phyloP scores from a whole-genome alignment of 73 alveolate species.

The Urostyla sp. region DNA sequence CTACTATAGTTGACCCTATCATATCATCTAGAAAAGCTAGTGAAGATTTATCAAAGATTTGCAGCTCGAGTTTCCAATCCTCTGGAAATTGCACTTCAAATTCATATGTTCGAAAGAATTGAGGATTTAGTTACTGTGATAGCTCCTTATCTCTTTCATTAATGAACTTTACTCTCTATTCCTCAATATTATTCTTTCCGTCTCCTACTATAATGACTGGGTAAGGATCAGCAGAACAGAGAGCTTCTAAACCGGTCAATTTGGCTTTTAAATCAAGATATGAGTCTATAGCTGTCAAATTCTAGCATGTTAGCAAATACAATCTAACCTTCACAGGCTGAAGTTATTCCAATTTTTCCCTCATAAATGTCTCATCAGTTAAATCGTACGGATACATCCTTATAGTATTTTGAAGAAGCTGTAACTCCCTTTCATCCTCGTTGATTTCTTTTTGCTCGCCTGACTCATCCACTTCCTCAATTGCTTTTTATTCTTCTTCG shows the following conservation, averaged over 20 bases:
- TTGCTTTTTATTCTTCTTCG: background rate
- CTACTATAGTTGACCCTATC: slow-evolving; percentile 95
- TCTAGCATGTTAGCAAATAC: slow-evolving; percentile 77
- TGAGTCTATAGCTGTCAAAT: slow-evolving; percentile 83
- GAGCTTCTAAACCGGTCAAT: slow-evolving; percentile 86
- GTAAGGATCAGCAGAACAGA: slow-evolving; percentile 88
- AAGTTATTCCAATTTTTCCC: background rate
- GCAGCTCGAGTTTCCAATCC: slow-evolving; percentile 84
- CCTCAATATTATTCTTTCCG: slow-evolving; percentile 69
- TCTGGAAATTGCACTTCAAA: slow-evolving; percentile 89
- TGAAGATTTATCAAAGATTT: slow-evolving; percentile 73
- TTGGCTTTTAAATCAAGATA: slow-evolving; percentile 72
- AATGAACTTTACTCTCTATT: slow-evolving; percentile 72
- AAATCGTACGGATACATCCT: slow-evolving; percentile 38
- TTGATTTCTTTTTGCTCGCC: slow-evolving; percentile 28
- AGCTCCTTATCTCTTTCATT: slow-evolving; percentile 79
- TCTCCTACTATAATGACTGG: slow-evolving; percentile 91
- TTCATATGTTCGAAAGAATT: slow-evolving; percentile 86
- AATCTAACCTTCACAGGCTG: slow-evolving; percentile 77
- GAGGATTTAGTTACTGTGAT: slow-evolving; percentile 80
- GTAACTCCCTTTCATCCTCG: slow-evolving; percentile 52
- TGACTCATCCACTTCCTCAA: background rate
- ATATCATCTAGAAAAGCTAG: slow-evolving; percentile 74
- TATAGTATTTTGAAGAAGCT: background rate
- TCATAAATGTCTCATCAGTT: slow-evolving; percentile 37